Conservation (phyloP, 345 rosid species). For the Salix caprea region DNA sequence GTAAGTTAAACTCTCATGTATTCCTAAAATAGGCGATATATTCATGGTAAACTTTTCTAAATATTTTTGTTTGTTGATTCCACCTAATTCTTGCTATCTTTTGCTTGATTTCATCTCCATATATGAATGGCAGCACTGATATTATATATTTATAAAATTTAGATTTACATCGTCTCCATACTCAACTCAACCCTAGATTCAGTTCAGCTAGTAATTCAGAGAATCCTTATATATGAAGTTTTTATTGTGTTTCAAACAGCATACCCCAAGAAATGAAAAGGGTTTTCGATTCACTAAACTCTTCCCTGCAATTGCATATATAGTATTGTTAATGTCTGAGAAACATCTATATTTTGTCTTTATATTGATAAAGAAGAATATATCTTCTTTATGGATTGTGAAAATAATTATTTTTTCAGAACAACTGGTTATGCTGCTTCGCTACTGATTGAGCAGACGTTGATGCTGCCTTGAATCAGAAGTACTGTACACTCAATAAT, state of each 20-base stretch:
- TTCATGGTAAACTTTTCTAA: not conserved
- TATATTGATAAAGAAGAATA: no score
- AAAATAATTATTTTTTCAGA: no score
- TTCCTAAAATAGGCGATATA: not conserved
- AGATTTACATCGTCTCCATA: not conserved
- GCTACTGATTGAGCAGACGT: no score
- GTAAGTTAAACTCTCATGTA: slow-evolving; percentile 17
- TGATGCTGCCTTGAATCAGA: not conserved
- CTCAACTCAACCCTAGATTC: slow-evolving; percentile 5
- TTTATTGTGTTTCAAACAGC: no score
- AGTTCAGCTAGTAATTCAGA: not conserved
- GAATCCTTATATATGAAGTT: not conserved
- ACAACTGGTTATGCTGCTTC: no score
- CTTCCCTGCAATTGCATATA: no score
- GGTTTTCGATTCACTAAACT: no score
- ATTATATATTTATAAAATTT: not conserved
- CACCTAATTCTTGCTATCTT: not conserved
- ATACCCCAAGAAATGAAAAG: no score
- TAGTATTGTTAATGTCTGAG: no score
- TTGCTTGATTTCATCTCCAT: slow-evolving; percentile 3
- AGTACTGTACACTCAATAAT: slow-evolving; percentile 21
- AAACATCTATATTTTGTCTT: no score
- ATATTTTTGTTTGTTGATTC: not conserved
- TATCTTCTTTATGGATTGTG: no score
- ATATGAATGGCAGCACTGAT: no score